phyloP scores from a whole-genome alignment of 2,329 filamentous ascomycete species.

The Fusarium pilosicola region DNA sequence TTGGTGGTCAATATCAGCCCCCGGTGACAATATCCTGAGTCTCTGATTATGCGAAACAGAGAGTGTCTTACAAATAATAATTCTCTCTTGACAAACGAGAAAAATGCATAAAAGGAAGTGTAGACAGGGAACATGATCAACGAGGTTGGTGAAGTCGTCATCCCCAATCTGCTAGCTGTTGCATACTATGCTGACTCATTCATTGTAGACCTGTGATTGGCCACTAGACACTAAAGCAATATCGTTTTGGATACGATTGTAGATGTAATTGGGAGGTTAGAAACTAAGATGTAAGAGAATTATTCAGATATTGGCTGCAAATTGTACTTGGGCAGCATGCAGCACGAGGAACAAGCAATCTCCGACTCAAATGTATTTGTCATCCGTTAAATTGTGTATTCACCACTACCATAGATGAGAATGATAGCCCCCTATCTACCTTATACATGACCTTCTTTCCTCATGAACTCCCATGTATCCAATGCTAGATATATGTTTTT shows the following conservation, averaged over 20 bases:
- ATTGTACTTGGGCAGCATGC: not conserved
- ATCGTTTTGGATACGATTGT: not conserved
- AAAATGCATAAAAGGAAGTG: not conserved
- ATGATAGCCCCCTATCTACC: conserved; percentile 2
- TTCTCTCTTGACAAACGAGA: not conserved
- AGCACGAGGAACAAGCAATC: not conserved
- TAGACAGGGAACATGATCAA: not conserved
- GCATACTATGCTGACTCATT: conserved; percentile 24
- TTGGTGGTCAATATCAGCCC: not conserved
- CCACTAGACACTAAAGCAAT: not conserved
- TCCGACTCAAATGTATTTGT: not conserved
- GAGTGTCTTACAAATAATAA: not conserved
- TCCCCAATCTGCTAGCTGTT: not conserved
- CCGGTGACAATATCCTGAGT: not conserved
- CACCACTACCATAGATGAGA: not conserved
- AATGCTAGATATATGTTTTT: conserved; percentile 4
- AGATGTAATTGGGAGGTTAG: not conserved
- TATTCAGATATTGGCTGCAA: not conserved
- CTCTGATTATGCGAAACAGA: not conserved
- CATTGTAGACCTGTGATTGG: not conserved
- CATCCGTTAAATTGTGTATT: not conserved
- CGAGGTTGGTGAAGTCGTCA: conserved; percentile 3
- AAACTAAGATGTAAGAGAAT: not conserved
- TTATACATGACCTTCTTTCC: not conserved
- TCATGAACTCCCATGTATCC: not conserved